These are phyloP conservation scores for Kwoniella sp. DNA, from an alignment of 768 basidiomycete genomes.

Conservation along the genomic window DNA sequence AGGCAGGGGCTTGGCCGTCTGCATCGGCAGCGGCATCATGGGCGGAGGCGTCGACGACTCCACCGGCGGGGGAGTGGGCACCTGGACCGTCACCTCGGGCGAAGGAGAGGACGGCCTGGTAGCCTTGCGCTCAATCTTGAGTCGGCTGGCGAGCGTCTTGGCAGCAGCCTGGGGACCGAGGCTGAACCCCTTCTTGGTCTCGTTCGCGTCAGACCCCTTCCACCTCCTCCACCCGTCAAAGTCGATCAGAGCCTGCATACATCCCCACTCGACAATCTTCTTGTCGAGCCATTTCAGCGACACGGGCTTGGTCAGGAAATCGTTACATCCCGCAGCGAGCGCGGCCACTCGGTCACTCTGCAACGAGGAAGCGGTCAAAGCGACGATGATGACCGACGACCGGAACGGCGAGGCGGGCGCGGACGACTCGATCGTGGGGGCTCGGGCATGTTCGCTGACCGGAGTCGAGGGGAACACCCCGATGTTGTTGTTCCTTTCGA, in stretches of 20 bases:
- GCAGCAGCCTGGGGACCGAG: conserved; percentile 44
- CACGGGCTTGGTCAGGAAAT: conserved; percentile 96
- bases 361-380: conserved; percentile 94
- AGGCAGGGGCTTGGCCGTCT: neutral
- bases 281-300: conserved; percentile 90
- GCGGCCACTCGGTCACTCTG: conserved; percentile 92
- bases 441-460: conserved; percentile 53
- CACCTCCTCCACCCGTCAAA: conserved; percentile 52
- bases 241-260: conserved; percentile 59
- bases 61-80: conserved; percentile 5
- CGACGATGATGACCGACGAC: conserved; percentile 96
- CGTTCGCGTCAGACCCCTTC: conserved; percentile 40
- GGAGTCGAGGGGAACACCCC: conserved; percentile 70
- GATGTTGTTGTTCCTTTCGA: conserved; percentile 67
- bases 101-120: conserved; percentile 5
- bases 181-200: conserved; percentile 40
- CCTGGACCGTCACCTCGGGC: conserved; percentile 7
- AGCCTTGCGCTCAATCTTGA: conserved; percentile 37
- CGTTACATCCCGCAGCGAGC: conserved; percentile 97
- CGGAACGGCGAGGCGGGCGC: conserved; percentile 59
- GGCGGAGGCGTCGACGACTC: neutral
- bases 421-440: conserved; percentile 22
- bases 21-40: neutral
- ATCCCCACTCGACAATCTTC: conserved; percentile 99
- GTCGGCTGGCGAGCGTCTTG: conserved; percentile 33